phyloP scores from a whole-genome alignment of 2,329 filamentous ascomycete species.

The Fulvia fulva region DNA sequence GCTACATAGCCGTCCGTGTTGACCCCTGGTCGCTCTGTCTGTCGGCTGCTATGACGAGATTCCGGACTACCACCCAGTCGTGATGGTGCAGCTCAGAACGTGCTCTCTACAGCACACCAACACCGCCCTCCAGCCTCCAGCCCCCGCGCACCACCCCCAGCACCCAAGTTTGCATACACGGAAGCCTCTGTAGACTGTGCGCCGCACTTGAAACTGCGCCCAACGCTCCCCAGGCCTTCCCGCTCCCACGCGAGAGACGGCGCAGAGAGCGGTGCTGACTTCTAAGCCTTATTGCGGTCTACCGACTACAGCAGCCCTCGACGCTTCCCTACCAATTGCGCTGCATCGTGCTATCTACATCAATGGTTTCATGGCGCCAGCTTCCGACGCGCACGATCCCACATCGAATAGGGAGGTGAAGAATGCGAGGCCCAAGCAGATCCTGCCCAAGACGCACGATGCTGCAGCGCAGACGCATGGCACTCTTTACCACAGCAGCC shows the following conservation, averaged over 20 bases:
- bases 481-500: not conserved
- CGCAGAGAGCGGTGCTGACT: not conserved
- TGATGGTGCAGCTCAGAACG: no score
- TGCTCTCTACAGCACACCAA: not conserved
- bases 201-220: not conserved
- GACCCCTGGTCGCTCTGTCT: no score
- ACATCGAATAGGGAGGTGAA: constrained; percentile 5
- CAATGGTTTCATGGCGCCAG: constrained; percentile 19
- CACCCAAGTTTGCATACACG: not conserved
- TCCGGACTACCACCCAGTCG: no score
- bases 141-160: no score
- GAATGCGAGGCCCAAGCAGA: constrained; percentile 16
- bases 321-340: constrained; percentile 10
- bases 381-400: constrained; percentile 11
- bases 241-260: not conserved
- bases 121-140: not conserved
- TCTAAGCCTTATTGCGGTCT: constrained; percentile 1
- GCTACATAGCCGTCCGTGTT: not conserved
- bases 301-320: not conserved
- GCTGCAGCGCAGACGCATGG: not conserved
- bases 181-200: not conserved
- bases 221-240: not conserved
- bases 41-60: not conserved
- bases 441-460: constrained; percentile 11
- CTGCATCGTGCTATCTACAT: constrained; percentile 4